Base-by-base conservation (phyloP, 768 basidiomycete species). In the Tylopilus cervinicoccineus region DNA sequence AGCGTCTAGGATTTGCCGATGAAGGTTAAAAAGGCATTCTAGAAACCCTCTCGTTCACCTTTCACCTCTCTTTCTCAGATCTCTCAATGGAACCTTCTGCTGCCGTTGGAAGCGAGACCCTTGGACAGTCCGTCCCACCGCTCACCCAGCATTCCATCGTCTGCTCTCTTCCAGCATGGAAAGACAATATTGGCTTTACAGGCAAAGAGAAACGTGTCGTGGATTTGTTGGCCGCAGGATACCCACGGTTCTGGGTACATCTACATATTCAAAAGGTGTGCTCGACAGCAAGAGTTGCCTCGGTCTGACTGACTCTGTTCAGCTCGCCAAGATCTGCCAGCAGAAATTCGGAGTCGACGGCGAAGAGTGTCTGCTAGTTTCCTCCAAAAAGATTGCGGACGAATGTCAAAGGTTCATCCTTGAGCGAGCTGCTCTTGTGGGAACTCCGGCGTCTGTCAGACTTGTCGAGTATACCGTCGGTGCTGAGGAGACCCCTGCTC, bases 241-340 rank as follows among this genome's bases (percentile, higher is more conserved):
- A 98, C 62, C 95, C 95, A 0, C 73, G 95, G 43, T 98, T 98
- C 69, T 96, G 95, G 68, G 87, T 97, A 44, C 89, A 96, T 66
- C 70, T 81, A 24, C 84, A 76, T 52, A 91, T 96, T 36, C 78
- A 80, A 60, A 89, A 90, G 75, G 95, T 93, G 60, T 54, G 77
- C 67, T 17, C 45, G 39, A 38, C n/a, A 19, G 14, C 16, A 31
- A 6, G 8, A 13, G 1, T 44, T 12, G 20, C 23, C 28, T 38
- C 38, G 36, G 31, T 50, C 17, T 20, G 39, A 11, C 45, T 40
- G 28, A 31, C 43, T 14, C 7, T 19, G 2, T 43, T 22, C 65
- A 97, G 93, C 86, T 97, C 51, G 88, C 86, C 1, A 52, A 64
- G 1, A 75, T 93, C 45, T 90, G 90, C 53, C 78, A 83, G 51